Base-by-base conservation (phyloP, 1,284 basidiomycete genomes). In the Vanrija pseudolonga region DNA sequence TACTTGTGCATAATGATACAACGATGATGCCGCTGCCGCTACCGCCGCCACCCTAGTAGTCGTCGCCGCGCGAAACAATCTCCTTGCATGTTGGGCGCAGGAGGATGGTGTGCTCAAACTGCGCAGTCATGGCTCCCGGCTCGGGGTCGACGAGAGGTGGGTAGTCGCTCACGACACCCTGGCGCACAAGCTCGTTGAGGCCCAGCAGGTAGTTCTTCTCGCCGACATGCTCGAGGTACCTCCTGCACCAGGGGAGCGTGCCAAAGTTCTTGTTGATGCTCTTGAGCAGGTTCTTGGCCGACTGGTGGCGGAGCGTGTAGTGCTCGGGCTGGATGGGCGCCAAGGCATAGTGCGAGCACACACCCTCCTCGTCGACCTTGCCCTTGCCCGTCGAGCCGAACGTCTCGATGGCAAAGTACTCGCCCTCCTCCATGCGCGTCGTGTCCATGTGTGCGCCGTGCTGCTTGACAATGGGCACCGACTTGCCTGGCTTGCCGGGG, bases 391-490 rank as follows among this genome's bases (percentile, higher is more conserved):
- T 98, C 22, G 89, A 90, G 20, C 96, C 96, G 76, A 99, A 99
- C 0, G 96, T 98, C 77, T 99, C 96, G 60, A 99, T 97, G 15
- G 96, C 96, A 73, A 93, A 98, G 76, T 97, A 96, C 72, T 99
- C 96, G 37, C 93, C 95, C 77, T 99, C 96, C 73, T 98, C 96
- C 96, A 98, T 99, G 79, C 91, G 96, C 19, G 89, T 91, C 67
- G 85, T 83, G 73, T 95, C 90, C 42, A 61, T 59, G 41, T 66
- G 61, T 6, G 61, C 62, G 11, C 73, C 74, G 51, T 85, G 82
- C 59, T 89, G 91, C 76, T 88, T 90, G 42, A 98, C 90, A 53
- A 98, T 84, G 43, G 90, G 83, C 0, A 99, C 87, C 0, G 88
- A 90, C 78, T 98, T 98, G 52, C 79, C 80, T 15, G 47, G 56